Base-by-base conservation (phyloP, 805 yeast species). In the Yamadazyma takamatsuzukensis region DNA sequence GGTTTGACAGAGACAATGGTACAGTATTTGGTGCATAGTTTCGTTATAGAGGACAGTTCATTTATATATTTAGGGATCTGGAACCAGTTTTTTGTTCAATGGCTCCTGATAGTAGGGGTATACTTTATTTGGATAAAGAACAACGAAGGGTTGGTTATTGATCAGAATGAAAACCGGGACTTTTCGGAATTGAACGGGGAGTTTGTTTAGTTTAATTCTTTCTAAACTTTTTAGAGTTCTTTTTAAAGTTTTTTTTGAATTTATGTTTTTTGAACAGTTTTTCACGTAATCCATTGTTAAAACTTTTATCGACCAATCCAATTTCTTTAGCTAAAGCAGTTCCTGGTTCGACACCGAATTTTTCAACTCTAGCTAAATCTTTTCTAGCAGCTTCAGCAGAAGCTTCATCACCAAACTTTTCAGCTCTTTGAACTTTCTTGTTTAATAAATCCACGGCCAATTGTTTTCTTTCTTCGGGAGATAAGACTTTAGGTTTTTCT, bases 271-370 rank as follows among this genome's bases (percentile, higher is more conserved):
- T 37, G 27, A 31, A 33, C 25, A 28, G 32, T 19, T 36, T 25
- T 13, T 36, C 39, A 13, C 36, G 27, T 9, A 43, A 35, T 22
- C 51, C 54, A 15, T 46, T 39, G 27, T 54, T 53, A 36, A 65
- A 60, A 14, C 50, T 48, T 15, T 46, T 51, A 45, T 61, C 64
- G 30, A 67, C 75, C 26, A 76, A 50, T 0, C 88, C 88, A 29
- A 83, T 65, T 49, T 82, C 88, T 42, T 62, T 65, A 22, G 87
- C 88, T 44, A 83, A 58, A 7, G 80, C 72, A 25, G 83, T 77
- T 36, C 78, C 78, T 21, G 69, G 54, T 40, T 79, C 82, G 30
- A 86, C 75, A 18, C 97, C 97, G 53, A 87, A 89, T 64, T 85
- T 87, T 54, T 81, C 80, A 42, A 88, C 76, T 53, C 95, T 76